phyloP scores from a whole-genome alignment of 495 filamentous ascomycete genomes.

The Rhizodiscina lignyota region DNA sequence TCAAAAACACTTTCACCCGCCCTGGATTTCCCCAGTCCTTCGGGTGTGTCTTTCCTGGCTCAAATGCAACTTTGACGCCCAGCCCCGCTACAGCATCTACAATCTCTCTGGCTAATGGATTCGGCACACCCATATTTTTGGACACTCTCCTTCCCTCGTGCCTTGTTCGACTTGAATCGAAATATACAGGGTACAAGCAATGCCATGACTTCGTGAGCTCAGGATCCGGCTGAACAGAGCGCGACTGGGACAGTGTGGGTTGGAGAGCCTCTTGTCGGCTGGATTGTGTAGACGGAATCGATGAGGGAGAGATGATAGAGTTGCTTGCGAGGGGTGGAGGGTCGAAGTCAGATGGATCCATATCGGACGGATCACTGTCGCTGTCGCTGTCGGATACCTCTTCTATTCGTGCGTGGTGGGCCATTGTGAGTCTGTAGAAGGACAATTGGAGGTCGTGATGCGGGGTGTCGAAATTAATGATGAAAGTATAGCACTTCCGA shows the following conservation, averaged over 20 bases:
- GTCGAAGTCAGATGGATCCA: conserved; percentile 44
- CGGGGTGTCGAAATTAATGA: too few species aligned
- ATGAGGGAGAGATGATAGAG: conserved; percentile 9
- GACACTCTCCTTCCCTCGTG: conserved; percentile 66
- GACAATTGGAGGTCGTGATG: too few species aligned
- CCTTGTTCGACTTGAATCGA: conserved; percentile 60
- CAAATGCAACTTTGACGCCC: conserved; percentile 61
- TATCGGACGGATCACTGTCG: conserved; percentile 38
- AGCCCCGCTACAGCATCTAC: conserved; percentile 64
- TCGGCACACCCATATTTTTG: conserved; percentile 51
- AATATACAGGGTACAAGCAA: conserved; percentile 91
- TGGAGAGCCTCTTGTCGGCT: conserved; percentile 9
- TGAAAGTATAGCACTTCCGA: too few species aligned
- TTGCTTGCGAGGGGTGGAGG: conserved; percentile 9
- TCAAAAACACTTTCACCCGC: conserved; percentile 62
- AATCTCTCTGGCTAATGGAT: conserved; percentile 81
- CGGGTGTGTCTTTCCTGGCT: conserved; percentile 82
- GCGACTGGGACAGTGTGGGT: conserved; percentile 25
- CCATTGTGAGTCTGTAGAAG: too few species aligned
- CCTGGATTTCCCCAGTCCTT: conserved; percentile 97
- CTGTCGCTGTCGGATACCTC: conserved; percentile 66
- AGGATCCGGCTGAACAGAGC: conserved; percentile 24
- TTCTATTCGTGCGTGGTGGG: conserved; percentile 67
- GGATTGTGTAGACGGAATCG: conserved; percentile 1
- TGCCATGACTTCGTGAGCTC: conserved; percentile 48